A percentile compares a stretch with the other conserved stretches of the same genome.
These are phyloP conservation scores for Bretschneidera sinensis DNA, from an alignment of 345 rosid species.

Conservation along the genomic window DNA sequence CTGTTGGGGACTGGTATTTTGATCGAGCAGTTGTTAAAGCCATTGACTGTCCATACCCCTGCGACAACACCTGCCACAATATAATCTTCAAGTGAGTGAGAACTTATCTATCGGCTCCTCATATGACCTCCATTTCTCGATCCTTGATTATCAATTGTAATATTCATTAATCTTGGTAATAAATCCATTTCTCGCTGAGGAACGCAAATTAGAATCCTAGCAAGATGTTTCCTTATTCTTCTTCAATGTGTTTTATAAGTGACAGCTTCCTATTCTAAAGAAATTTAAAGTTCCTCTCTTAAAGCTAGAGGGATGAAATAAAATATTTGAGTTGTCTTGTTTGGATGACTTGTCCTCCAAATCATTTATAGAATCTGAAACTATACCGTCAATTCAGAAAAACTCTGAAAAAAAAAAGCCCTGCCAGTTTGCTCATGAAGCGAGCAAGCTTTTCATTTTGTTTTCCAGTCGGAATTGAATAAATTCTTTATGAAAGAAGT, in stretches of 20 bases:
- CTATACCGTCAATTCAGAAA: too few species aligned
- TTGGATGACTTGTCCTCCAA: neutral
- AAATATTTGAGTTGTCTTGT: neutral
- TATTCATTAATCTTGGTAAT: slow-evolving; percentile 10
- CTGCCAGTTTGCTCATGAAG: neutral
- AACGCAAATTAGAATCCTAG: slow-evolving; percentile 8
- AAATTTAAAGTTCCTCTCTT: neutral
- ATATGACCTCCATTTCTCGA: neutral
- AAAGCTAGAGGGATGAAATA: neutral
- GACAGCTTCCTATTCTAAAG: neutral
- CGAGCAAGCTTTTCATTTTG: neutral
- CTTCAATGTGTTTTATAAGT: slow-evolving; percentile 3
- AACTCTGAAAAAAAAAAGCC: neutral
- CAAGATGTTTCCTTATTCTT: slow-evolving; percentile 6
- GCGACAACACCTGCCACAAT: slow-evolving; percentile 81
- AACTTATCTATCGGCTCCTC: slow-evolving; percentile 16
- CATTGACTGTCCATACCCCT: slow-evolving; percentile 77
- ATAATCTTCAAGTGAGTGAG: slow-evolving; percentile 64
- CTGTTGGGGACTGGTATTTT: slow-evolving; percentile 96
- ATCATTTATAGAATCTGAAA: slow-evolving; percentile 11
- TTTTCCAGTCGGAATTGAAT: too few species aligned
- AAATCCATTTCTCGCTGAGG: slow-evolving; percentile 5
- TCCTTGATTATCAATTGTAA: slow-evolving; percentile 14
- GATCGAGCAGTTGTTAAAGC: slow-evolving; percentile 46
- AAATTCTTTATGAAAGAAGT: too few species aligned